A percentile compares a stretch with the other conserved stretches of the same genome.
Evolutionary conservation across 768 basidiomycete species (phyloP).

Genomic region (Agaricus blazei): DNA sequence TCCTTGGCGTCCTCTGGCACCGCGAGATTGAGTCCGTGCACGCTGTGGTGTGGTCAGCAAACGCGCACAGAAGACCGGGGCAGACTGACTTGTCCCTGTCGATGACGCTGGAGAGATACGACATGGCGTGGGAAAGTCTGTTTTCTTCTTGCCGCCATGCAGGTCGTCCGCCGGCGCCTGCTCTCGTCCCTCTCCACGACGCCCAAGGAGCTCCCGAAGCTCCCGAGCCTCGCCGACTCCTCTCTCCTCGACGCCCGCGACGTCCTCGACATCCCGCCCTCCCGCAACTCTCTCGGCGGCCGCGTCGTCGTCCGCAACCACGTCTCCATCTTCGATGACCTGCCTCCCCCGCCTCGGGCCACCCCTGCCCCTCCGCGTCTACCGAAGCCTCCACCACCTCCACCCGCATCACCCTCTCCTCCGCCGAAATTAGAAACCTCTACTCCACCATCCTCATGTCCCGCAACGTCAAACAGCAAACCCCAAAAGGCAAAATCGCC

Average conservation of each 20-base stretch:
- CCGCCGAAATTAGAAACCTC: conserved; percentile 22
- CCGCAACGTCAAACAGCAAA: conserved; percentile 79
- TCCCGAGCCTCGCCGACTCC: conserved; percentile 54
- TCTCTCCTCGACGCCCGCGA: conserved; percentile 59
- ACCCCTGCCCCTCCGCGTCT: conserved; percentile 14
- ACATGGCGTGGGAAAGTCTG: conserved; percentile 29
- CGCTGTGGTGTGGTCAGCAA: conserved; percentile 38
- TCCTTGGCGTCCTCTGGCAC: conserved; percentile 78
- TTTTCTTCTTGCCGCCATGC: too few relatives aligned
- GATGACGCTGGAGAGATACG: conserved; percentile 55
- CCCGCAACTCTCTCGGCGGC: conserved; percentile 50
- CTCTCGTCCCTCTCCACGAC: not conserved
- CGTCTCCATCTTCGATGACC: conserved; percentile 53
- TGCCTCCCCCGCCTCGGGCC: conserved; percentile 5
- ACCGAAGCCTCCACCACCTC: not conserved
- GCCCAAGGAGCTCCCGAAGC: not conserved
- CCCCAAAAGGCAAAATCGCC: conserved; percentile 86
- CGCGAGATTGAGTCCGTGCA: conserved; percentile 74
- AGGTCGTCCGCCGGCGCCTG: not conserved
- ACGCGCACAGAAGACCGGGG: not conserved
- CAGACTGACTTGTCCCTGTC: conserved; percentile 61
- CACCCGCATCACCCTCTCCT: conserved; percentile 14
- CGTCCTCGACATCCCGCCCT: conserved; percentile 47
- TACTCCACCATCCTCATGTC: conserved; percentile 39
- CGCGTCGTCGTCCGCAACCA: conserved; percentile 67